Conservation (phyloP, 163 green algal genomes). For the Coccomyxa subellipsoidea region DNA sequence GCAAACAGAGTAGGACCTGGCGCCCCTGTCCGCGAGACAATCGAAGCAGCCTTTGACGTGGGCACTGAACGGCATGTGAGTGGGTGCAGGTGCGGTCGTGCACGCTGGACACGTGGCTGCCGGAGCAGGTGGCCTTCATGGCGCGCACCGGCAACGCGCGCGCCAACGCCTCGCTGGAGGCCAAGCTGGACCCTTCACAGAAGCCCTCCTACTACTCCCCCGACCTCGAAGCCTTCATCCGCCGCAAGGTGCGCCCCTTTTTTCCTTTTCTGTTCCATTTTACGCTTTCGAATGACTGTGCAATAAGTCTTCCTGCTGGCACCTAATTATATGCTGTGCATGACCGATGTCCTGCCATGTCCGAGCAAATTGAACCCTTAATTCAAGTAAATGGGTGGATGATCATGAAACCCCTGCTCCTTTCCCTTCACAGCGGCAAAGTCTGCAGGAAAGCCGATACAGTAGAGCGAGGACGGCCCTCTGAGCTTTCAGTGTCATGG, state of each 20-base stretch:
- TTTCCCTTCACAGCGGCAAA: too few relatives aligned
- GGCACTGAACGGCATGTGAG: background rate
- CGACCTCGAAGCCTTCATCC: slow-evolving; percentile 71
- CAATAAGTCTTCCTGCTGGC: too few relatives aligned
- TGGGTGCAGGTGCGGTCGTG: slow-evolving; percentile 65
- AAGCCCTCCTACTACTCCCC: slow-evolving; percentile 26
- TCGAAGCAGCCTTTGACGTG: too few relatives aligned
- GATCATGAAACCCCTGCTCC: too few relatives aligned
- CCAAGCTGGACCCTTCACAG: slow-evolving; percentile 19
- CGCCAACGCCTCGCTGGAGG: slow-evolving; percentile 72
- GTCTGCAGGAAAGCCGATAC: too few relatives aligned
- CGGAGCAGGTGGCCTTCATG: slow-evolving; percentile 75
- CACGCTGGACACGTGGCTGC: slow-evolving; percentile 83
- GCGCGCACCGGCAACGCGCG: slow-evolving; percentile 58
- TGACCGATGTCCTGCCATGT: too few relatives aligned
- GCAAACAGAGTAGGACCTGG: too few relatives aligned
- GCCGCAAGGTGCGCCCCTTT: slow-evolving; percentile 44
- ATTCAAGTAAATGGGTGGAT: too few relatives aligned
- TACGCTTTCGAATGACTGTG: background rate
- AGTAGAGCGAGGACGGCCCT: too few relatives aligned
- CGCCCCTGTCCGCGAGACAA: too few relatives aligned
- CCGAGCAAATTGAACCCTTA: too few relatives aligned
- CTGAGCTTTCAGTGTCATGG: background rate
- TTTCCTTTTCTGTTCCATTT: background rate
- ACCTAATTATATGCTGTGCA: too few relatives aligned